Evolutionary conservation across 2,329 filamentous ascomycete genomes (phyloP).

Genomic region (Cladosporium phlei): DNA sequence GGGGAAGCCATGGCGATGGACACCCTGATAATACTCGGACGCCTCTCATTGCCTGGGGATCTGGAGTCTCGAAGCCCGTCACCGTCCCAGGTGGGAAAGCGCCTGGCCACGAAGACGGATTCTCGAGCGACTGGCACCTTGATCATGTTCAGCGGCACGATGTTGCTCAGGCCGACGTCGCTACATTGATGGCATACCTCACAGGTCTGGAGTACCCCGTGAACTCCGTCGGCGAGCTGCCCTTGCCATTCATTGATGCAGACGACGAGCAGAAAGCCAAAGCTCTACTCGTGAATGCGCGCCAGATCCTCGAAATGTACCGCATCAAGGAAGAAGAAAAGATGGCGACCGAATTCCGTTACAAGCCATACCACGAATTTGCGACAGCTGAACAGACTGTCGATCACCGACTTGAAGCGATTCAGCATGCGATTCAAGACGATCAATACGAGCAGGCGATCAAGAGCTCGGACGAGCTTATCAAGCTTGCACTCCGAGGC

Average conservation of each 20-base stretch:
- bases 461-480: slow-evolving; percentile 67
- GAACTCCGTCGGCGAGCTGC: slow-evolving; percentile 92
- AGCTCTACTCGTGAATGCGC: slow-evolving; percentile 77
- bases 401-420: slow-evolving; percentile 62
- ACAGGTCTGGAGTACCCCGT: slow-evolving; percentile 84
- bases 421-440: slow-evolving; percentile 62
- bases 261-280: slow-evolving; percentile 71
- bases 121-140: slow-evolving; percentile 84
- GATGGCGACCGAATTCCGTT: slow-evolving; percentile 67
- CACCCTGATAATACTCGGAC: slow-evolving; percentile 96
- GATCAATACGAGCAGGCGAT: slow-evolving; percentile 73
- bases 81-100: slow-evolving; percentile 53
- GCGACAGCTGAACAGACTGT: slow-evolving; percentile 59
- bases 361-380: slow-evolving; percentile 69
- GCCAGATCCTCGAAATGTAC: slow-evolving; percentile 91
- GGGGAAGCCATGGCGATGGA: slow-evolving; percentile 97
- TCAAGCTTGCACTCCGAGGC: slow-evolving; percentile 72
- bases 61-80: slow-evolving; percentile 75
- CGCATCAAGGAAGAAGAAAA: slow-evolving; percentile 87
- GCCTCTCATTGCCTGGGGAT: slow-evolving; percentile 87
- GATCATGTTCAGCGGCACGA: slow-evolving; percentile 79
- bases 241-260: slow-evolving; percentile 73
- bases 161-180: slow-evolving; percentile 89
- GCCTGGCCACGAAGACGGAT: slow-evolving; percentile 78
- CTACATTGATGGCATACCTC: slow-evolving; percentile 91